phyloP scores from a whole-genome alignment of 345 rosid species.

The Eucalyptus urophylla region DNA sequence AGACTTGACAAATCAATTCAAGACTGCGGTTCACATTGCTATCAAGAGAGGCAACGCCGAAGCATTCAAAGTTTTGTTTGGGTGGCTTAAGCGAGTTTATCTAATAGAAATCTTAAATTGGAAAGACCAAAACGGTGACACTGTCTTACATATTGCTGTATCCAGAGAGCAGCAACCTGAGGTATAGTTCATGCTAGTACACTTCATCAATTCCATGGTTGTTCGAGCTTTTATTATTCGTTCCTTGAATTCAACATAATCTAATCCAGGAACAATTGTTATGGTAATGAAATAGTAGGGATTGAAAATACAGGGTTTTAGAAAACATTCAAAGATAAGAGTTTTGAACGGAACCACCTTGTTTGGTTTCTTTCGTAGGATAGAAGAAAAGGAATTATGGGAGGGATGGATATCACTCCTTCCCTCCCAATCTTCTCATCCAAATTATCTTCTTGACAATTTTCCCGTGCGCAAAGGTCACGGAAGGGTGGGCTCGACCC shows the following conservation, averaged over 20 bases:
- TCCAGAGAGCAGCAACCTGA: rapidly evolving
- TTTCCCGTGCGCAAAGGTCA: background rate
- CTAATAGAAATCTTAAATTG: too few species aligned
- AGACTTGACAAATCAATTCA: too few species aligned
- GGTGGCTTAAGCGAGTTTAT: too few species aligned
- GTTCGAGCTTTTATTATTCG: background rate
- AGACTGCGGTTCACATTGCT: too few species aligned
- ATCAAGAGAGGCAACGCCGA: too few species aligned
- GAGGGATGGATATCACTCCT: background rate
- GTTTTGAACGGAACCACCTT: too few species aligned
- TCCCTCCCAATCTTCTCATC: background rate
- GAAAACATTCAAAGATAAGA: background rate
- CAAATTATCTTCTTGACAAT: background rate
- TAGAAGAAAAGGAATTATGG: background rate
- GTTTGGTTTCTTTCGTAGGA: background rate
- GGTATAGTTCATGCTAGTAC: background rate
- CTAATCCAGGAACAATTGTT: too few species aligned
- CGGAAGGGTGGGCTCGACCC: background rate
- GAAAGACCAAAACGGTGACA: too few species aligned
- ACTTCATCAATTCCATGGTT: background rate
- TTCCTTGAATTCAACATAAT: background rate
- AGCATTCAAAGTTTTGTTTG: too few species aligned
- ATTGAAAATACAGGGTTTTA: background rate
- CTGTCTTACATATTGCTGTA: background rate
- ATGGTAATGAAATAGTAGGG: background rate